Evolutionary conservation across 441 rosid genomes (phyloP).

Genomic region (Adansonia madagascariensis): DNA sequence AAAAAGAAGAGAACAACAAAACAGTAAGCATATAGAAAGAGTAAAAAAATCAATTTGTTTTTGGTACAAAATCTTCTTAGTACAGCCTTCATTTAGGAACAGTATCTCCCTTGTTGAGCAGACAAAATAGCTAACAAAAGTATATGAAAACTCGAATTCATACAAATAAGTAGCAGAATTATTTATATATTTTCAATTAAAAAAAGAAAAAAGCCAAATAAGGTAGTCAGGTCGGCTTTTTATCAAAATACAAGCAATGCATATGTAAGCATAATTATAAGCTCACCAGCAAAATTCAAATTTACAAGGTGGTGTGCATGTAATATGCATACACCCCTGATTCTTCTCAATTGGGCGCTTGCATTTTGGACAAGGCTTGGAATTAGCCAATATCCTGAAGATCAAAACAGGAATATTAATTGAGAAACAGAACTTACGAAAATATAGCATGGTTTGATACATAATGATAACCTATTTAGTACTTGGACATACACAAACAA

Average conservation of each 20-base stretch:
- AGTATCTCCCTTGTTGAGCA: neutral
- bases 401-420: slow-evolving; percentile 23
- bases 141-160: neutral
- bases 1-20: neutral
- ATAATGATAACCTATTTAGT: neutral
- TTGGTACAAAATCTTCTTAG: neutral
- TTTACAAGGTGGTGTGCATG: slow-evolving; percentile 88
- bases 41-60: neutral
- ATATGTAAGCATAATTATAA: slow-evolving; percentile 5
- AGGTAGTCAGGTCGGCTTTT: neutral
- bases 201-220: neutral
- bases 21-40: neutral
- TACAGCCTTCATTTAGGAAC: slow-evolving; percentile 1
- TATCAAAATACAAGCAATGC: slow-evolving; percentile 2
- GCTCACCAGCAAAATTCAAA: slow-evolving; percentile 81
- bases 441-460: neutral
- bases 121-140: slow-evolving; percentile 10
- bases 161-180: neutral
- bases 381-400: slow-evolving; percentile 75
- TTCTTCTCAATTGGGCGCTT: slow-evolving; percentile 87
- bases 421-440: slow-evolving; percentile 3
- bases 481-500: slow-evolving; percentile 1
- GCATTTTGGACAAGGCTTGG: slow-evolving; percentile 83
- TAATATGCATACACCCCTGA: slow-evolving; percentile 85
- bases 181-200: neutral